Evolutionary conservation across 768 basidiomycete genomes (phyloP).

Genomic region (Rhodosporidiobolus odoratus): DNA sequence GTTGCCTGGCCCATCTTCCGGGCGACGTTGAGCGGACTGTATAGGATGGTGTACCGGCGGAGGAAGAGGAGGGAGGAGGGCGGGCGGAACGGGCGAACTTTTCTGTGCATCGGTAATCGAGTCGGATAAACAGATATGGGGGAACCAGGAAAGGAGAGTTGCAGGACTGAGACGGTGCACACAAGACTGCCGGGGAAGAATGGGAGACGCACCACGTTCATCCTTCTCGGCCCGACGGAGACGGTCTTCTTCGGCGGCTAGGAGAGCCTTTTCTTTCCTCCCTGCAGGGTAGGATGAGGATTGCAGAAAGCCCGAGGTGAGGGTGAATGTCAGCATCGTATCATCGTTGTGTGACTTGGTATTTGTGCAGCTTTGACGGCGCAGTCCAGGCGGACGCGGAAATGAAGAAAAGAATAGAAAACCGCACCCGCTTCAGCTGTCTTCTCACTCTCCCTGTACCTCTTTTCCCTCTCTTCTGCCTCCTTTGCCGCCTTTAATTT

Average conservation of each 20-base stretch:
- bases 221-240: constrained; percentile 18
- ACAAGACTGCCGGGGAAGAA: no score
- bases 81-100: background rate
- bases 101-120: background rate
- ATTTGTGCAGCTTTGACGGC: no score
- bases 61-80: constrained; percentile 1
- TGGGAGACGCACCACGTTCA: constrained; percentile 19
- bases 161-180: no score
- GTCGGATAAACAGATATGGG: no score
- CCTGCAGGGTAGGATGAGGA: background rate
- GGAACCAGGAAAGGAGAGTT: no score
- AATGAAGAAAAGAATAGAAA: background rate
- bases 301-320: background rate
- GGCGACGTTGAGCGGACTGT: background rate
- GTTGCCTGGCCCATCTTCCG: background rate
- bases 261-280: constrained; percentile 23
- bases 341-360: background rate
- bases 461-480: constrained; percentile 28
- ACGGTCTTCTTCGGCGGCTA: constrained; percentile 32
- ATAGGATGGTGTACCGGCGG: background rate
- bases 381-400: background rate
- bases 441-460: constrained; percentile 32
- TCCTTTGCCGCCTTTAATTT: constrained; percentile 14
- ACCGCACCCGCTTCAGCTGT: constrained; percentile 17
- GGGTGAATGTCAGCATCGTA: background rate